Base-by-base conservation (phyloP, 148 eudicot genomes). In the Rhododendron ferrugineum region DNA sequence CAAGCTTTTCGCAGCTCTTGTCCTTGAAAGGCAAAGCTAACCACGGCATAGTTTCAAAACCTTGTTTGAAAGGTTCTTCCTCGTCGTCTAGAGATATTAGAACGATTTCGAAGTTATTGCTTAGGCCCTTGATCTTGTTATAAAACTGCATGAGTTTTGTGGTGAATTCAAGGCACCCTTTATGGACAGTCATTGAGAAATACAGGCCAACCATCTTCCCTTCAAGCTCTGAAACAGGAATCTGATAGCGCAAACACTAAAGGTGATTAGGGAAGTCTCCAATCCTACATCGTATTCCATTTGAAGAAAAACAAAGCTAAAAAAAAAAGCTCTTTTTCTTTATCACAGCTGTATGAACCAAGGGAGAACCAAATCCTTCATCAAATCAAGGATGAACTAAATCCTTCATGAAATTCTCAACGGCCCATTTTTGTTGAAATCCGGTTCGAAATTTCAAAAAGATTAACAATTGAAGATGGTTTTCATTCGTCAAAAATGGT, bases 181-280 rank as follows among this genome's bases (percentile, higher is more conserved):
- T 87, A 87, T 88, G 88, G 37, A 87, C 85, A 40, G 89, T 75
- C 86, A 90, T 23, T 16, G 90, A 75, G 87, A 96, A 96, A 84
- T 92, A 93, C 78, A 96, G 85, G 74, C 93, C 95, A 47, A 96
- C 89, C 75, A 87, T 92, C 87, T 91, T 94, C 82, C 98, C 98
- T 89, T 96, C 93, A 79, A 96, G 96, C 87, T 94, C 93, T 23
- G 92, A 83, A 26, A 96, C 88, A 50, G 91, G 91, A 26, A 92
- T 91, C 98, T 96, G 80, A 78, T 80, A 54, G 37, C 6, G 20
- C 22, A 50, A 56, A 50, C 40, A 15, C 22, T 52, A 52, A 80
- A 54, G 28, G 26, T 54, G 23, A 52, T 80, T 32, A 80, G 30
- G 60, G 40, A 32, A 32, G 62, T 50, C 37, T 26, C 47, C 30